Base-by-base conservation (phyloP, 2,329 filamentous ascomycete species). In the Orbilia javanica region DNA sequence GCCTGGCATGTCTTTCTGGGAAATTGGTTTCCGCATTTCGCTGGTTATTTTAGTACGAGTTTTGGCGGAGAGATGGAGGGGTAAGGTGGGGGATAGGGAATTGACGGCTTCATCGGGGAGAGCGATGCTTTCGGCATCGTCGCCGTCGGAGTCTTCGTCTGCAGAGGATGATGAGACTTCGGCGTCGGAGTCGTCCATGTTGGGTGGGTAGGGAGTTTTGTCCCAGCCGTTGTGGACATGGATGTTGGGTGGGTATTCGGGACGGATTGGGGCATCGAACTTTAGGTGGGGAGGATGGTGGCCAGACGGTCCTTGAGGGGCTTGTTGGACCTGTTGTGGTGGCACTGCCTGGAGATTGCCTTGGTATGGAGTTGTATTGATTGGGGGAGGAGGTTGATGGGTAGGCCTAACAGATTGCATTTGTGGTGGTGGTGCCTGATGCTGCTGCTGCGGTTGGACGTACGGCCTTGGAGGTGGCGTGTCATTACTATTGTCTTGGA, bases 1-100 rank as follows among this genome's bases (percentile, higher is more conserved):
- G 42, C 96, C 96, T 11, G 91, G 87, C 81, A 96, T 93, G 80
- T 96, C 93, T 67, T 88, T 86, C 22, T 89, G 86, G 0, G 93
- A 94, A 53, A 94, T 88, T 0, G 87, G 93, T 86, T 88, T 96
- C 83, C 84, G 89, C 8, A 98, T 87, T 84, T 98, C 94, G 1
- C 91, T 86, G 76, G 95, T 88, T 2, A 98, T 87, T 4, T 87
- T 85, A 0, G 63, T 55, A 8, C 53, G 36, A 8, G 75, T 79
- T 68, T 68, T 69, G 11, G 63, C 31, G 3, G 75, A 79, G 15
- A 79, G 70, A 42, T 78, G 74, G 53, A 69, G 62, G 25, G 74
- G 74, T 18, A 78, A 62, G 0, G 50, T 67, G 34, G 67, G 74
- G 2, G 52, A 68, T 48, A 76, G 15, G 4, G 62, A 63, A 11